Base-by-base conservation (phyloP, 176 grass and related monocot genomes). In the Bonia amplexicaulis region DNA sequence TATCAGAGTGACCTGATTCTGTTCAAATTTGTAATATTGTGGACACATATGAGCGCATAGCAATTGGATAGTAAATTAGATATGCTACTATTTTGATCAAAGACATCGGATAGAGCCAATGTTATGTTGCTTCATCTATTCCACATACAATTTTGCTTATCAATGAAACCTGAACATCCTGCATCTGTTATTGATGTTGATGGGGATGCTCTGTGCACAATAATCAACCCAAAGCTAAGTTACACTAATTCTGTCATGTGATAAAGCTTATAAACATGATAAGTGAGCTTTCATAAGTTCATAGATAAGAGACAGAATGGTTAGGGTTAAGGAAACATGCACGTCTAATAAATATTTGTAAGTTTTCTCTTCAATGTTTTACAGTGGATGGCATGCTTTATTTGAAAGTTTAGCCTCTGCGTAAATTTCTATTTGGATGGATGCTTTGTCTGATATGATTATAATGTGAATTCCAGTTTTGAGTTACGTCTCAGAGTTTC, bases 401-500 rank as follows among this genome's bases (percentile, higher is more conserved):
- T 4, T 69, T 42, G 67, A 63, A 79, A 29, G 17, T n/a, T 48
- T 26, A 39, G 10, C 69, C 12, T 29, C 41, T 26, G n/a, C 7
- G 35, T 35, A 49, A 2, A 37, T 26, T 74, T 69, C 4, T 60
- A 59, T 85, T 22, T 37, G 35, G 35, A 5, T 45, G 16, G 7
- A 59, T 41, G 5, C 67, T 71, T 85, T 59, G 69, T 74, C 42
- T 82, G 14, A 79, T 40, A 71, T 26, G 73, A 17, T 73, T 35
- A 8, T 4, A 84, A 33, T 76, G 77, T 73, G 78, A 12, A 3
- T 49, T 94, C 12, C 95, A 95, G 95, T 74, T 98, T 95, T 87
- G 95, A 98, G 77, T 95, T 95, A 44, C 90, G 95, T 15, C 85
- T 90, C 55, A 95, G 91, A 86, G 81, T 95, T 66, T 95, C 90